These are phyloP conservation scores for Aphanomyces stellatus DNA, from an alignment of 352 stramenopile genomes.

Conservation along the genomic window DNA sequence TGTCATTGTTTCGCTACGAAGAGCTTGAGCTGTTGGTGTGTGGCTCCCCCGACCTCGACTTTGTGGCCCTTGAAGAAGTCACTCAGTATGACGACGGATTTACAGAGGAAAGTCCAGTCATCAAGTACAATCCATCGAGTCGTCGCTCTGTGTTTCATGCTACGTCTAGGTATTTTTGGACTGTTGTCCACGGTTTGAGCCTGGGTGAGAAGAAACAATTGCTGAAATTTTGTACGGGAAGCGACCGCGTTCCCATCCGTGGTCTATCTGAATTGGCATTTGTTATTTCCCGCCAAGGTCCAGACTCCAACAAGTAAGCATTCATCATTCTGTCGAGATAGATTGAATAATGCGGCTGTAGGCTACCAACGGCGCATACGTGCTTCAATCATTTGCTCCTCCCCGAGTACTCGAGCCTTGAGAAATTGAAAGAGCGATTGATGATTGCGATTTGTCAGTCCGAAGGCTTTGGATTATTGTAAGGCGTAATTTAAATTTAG, in stretches of 20 bases:
- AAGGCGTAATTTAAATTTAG: constrained; percentile 14
- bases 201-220: constrained; percentile 82
- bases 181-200: constrained; percentile 63
- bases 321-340: neutral
- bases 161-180: constrained; percentile 58
- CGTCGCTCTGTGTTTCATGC: neutral
- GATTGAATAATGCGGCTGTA: constrained; percentile 20
- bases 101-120: constrained; percentile 48
- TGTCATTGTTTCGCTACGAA: constrained; percentile 75
- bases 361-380: constrained; percentile 79
- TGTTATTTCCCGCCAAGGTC: constrained; percentile 75
- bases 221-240: constrained; percentile 78
- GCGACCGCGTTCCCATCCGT: constrained; percentile 74
- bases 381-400: constrained; percentile 87
- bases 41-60: constrained; percentile 63
- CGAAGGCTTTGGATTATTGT: constrained; percentile 78
- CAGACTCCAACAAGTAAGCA: constrained; percentile 41
- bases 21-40: constrained; percentile 71
- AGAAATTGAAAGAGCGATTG: constrained; percentile 77
- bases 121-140: constrained; percentile 30
- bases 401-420: constrained; percentile 59
- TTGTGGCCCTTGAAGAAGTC: constrained; percentile 61
- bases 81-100: constrained; percentile 74
- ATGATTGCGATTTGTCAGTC: constrained; percentile 72
- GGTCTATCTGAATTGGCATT: constrained; percentile 74